Evolutionary conservation across 2,329 filamentous ascomycete species (phyloP), one percentile per base, ranked within the genome.

Genomic region (Cladophialophora psammophila): DNA sequence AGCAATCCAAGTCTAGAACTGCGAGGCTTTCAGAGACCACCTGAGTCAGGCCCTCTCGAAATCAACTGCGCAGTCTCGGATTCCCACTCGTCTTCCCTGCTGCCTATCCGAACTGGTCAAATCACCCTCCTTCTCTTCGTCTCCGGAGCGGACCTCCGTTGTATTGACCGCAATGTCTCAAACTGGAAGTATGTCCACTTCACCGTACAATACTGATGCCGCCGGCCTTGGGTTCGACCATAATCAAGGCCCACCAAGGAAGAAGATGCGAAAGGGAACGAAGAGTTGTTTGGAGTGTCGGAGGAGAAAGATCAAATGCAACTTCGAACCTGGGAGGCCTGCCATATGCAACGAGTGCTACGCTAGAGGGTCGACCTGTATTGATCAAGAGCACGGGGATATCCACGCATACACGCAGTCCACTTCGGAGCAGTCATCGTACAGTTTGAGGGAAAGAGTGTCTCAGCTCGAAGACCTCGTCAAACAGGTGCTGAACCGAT

Each of bases 241-340:
- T 55, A 60, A 62, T 9, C 73, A 77, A 54, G 78, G 73, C 1
- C 78, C 76, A 2, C 73, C 78, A n/a, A 76, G 76, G 38, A 81
- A 80, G 72, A 80, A 75, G 68, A 80, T 81, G 78, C 73, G 79
- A 53, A 81, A 81, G 53, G 79, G 79, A 20, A 81, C 79, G 26
- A 80, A 77, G 67, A 80, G 79, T 66, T 81, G 79, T 71, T 71
- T 74, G 57, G 79, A 81, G 73, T 81, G 79, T 77, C 73, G 79
- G 50, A 75, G 79, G 61, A 76, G 79, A 48, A 81, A 81, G 67
- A 80, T 80, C 64, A 78, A 79, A 64, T 81, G 79, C 65, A 80
- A 77, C n/a, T 79, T 76, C 50, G 74, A 76, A 56, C 63, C 75
- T 13, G 74, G 75, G 55, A 71, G 76, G 38, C 72, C 74, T 4